Base-by-base conservation (phyloP, 2,329 filamentous ascomycete species). In the Cyphellophora attinorum region DNA sequence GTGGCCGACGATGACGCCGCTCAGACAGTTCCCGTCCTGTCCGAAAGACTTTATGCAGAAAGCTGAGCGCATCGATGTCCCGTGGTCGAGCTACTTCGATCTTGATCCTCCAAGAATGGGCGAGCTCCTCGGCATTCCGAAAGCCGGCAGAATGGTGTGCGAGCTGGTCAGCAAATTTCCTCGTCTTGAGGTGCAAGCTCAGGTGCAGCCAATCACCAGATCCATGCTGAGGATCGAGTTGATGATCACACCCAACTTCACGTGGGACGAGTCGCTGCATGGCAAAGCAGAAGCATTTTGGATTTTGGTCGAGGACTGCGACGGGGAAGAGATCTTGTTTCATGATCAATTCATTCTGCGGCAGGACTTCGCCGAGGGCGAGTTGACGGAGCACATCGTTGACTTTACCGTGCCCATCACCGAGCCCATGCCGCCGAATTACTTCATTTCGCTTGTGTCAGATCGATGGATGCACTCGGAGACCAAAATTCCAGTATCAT, bases 391-490 rank as follows among this genome's bases (percentile, higher is more conserved):
- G 62, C 91, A 98, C 59, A 62, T 95, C 8, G 81, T 98, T 17
- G 91, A 98, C 49, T 91, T 98, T 50, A 96, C 89, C 0, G 89
- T 96, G 3, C 84, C 91, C 1, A 93, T 98, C 47, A 88, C 85
- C 1, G 91, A 98, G 49, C 93, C 93, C 0, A 93, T 96, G 83
- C 91, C 91, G 11, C 91, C 93, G 0, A 93, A 98, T 58, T 98
- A 98, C 64, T 98, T 98, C 62, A 85, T 98, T 51, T 91, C 86
- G 0, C 75, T 98, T 25, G 65, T 95, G 13, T 96, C 89, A 3
- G 91, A 98, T 58, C 74, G 91, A 48, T 98, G 91, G 91, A 95
- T 98, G 85, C 85, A 94, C 55, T 85, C 89, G 1, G 88, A 98
- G 62, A 94, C 88, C 1, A 86, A 88, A 54, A 67, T 98, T 35